These are phyloP conservation scores for Chlamydomonas applanata DNA, from an alignment of 139 green algal genomes.

Conservation along the genomic window DNA sequence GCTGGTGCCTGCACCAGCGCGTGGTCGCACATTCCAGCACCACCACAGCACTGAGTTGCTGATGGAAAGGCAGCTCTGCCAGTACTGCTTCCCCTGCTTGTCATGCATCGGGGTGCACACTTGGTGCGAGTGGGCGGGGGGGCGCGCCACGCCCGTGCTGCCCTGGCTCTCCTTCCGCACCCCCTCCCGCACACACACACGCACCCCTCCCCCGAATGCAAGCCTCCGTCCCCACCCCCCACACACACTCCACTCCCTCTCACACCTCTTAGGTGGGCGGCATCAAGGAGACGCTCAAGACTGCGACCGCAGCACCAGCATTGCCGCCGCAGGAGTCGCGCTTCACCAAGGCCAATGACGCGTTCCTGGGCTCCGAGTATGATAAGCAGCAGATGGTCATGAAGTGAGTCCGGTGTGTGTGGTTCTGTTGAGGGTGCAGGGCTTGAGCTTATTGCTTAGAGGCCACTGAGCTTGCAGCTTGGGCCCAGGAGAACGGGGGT, in stretches of 20 bases:
- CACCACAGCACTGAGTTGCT: not conserved
- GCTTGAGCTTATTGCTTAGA: no score
- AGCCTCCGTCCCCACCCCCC: not conserved
- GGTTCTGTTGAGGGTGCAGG: no score
- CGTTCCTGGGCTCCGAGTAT: slow-evolving; percentile 59
- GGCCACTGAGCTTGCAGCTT: no score
- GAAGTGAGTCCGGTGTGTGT: slow-evolving; percentile 30
- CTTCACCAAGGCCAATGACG: slow-evolving; percentile 51
- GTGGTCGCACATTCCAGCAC: not conserved
- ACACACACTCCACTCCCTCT: no score
- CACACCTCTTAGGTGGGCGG: slow-evolving; percentile 37
- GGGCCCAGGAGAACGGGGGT: no score
- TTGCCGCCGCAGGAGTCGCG: not conserved
- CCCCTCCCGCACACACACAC: not conserved
- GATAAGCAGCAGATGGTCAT: slow-evolving; percentile 72
- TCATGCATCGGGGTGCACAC: no score
- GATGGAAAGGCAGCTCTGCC: no score
- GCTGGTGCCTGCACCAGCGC: not conserved
- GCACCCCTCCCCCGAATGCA: not conserved
- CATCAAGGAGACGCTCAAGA: slow-evolving; percentile 50
- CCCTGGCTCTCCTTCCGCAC: not conserved
- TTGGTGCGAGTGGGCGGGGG: not conserved
- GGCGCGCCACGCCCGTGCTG: not conserved
- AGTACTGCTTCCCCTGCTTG: no score
- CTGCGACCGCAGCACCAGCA: slow-evolving; percentile 33